A percentile compares a stretch with the other conserved stretches of the same genome.
Conservation (phyloP, 2,329 filamentous ascomycete species). For the Cladosporium phlei region DNA sequence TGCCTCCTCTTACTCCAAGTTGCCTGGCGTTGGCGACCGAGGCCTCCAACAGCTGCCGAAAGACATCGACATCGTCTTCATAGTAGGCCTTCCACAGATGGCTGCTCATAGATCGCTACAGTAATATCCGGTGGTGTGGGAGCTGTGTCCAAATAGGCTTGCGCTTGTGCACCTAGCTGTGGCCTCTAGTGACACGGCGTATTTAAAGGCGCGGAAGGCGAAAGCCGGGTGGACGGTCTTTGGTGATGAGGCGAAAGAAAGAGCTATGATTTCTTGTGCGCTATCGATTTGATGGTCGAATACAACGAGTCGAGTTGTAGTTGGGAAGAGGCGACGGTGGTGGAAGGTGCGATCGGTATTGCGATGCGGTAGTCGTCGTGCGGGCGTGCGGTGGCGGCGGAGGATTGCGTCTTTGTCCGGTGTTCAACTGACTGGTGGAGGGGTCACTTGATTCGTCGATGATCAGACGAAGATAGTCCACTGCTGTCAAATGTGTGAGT, state of each 20-base stretch:
- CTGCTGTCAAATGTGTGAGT: not conserved
- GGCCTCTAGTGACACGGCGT: conserved; percentile 83
- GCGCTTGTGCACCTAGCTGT: conserved; percentile 77
- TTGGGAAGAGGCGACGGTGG: not conserved
- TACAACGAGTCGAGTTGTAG: too few species aligned
- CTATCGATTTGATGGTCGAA: not conserved
- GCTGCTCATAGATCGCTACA: conserved; percentile 73
- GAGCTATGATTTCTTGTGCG: not conserved
- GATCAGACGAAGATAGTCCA: not conserved
- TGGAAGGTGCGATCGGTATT: not conserved
- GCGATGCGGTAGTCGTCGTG: conserved; percentile 1
- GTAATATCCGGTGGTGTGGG: conserved; percentile 19
- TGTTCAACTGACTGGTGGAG: not conserved
- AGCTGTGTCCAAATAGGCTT: conserved; percentile 46
- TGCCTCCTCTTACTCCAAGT: conserved; percentile 37
- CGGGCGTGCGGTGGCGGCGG: conserved; percentile 2
- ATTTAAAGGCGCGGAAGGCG: conserved; percentile 69
- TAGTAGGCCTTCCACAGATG: conserved; percentile 94
- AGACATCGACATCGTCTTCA: conserved; percentile 95
- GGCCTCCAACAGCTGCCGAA: conserved; percentile 80
- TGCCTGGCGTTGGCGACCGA: conserved; percentile 56
- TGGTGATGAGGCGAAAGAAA: not conserved
- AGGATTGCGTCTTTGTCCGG: not conserved
- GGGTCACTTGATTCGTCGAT: not conserved
- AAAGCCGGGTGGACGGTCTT: conserved; percentile 38